These are phyloP conservation scores for Talaromyces thailandensis DNA, from an alignment of 495 filamentous ascomycete genomes.

Conservation along the genomic window DNA sequence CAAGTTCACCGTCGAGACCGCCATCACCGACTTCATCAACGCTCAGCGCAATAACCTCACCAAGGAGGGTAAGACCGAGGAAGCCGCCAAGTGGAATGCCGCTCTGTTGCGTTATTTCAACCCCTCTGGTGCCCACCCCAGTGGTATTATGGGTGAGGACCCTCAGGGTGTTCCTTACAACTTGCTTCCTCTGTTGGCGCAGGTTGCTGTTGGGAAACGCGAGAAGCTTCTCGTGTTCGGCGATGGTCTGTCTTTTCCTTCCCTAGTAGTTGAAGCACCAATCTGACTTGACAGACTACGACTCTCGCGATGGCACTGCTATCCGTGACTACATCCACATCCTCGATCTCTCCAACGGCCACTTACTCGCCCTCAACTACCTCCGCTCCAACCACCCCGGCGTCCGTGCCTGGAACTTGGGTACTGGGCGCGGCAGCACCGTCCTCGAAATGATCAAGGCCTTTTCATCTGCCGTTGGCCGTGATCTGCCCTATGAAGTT, in stretches of 20 bases:
- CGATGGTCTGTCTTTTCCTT: constrained; percentile 53
- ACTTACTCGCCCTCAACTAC: constrained; percentile 86
- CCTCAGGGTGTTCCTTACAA: constrained; percentile 95
- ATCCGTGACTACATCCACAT: constrained; percentile 81
- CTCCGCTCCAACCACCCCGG: constrained; percentile 84
- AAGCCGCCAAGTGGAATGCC: constrained; percentile 76
- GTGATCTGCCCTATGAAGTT: constrained; percentile 78
- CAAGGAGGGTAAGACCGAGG: constrained; percentile 66
- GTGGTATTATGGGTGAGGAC: constrained; percentile 97
- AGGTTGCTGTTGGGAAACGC: constrained; percentile 90
- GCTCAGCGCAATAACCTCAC: constrained; percentile 75
- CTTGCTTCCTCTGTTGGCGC: constrained; percentile 84
- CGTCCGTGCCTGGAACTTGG: constrained; percentile 93
- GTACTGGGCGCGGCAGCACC: constrained; percentile 89
- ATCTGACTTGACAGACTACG: constrained; percentile 60
- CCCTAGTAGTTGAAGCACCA: neutral
- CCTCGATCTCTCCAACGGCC: constrained; percentile 79
- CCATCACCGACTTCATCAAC: constrained; percentile 85
- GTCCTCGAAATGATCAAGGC: constrained; percentile 97
- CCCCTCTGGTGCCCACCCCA: constrained; percentile 89
- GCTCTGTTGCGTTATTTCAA: constrained; percentile 97
- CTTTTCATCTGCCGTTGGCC: constrained; percentile 79
- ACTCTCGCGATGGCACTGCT: constrained; percentile 74
- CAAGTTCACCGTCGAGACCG: constrained; percentile 80
- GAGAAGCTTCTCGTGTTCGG: constrained; percentile 94